Base-by-base conservation (phyloP, 2,329 filamentous ascomycete genomes). In the Chaetothyriales sp. region DNA sequence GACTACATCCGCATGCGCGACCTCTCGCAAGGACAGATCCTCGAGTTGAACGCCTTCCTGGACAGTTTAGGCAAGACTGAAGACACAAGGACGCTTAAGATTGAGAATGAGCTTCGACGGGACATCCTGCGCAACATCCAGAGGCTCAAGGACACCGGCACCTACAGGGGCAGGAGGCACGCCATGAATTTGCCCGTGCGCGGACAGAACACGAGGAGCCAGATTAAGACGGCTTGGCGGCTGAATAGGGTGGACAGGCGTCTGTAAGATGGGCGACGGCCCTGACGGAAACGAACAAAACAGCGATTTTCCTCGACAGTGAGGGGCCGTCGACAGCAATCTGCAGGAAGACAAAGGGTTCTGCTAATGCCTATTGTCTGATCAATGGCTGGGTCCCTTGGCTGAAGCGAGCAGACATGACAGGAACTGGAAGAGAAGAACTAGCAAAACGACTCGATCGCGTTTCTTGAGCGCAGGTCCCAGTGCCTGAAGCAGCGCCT, bases 131-230 rank as follows among this genome's bases (percentile, higher is more conserved):
- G 95, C 48, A 92, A 97, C 64, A 94, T 98, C 61, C 76, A 76
- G 65, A 76, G 90, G 54, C 64, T 98, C 67, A 86, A 85, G 66
- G 89, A 95, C 63, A 95, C 95, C 73, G 89, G 89, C 48, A 82
- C 84, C 3, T 94, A 94, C 66, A 76, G 92, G 50, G 92, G 92
- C 58, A 82, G 86, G 67, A 76, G 92, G 60, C 92, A 98, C 73
- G 90, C 90, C 52, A 89, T 97, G 84, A 81, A 83, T 55, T 70
- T 97, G 71, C 92, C 92, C 3, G 90, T 92, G 50, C 79, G 92
- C 60, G 92, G 92, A 61, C 92, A 98, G 72, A 80, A 77, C 62
- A 97, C 92, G 54, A 83, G 86, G 66, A 86, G 74, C 65, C 90
- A 85, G 74, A 78, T 78, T 60, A 72, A 73, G 65, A 81, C 74